Conservation (phyloP, 345 rosid genomes). For the Adansonia digitata region DNA sequence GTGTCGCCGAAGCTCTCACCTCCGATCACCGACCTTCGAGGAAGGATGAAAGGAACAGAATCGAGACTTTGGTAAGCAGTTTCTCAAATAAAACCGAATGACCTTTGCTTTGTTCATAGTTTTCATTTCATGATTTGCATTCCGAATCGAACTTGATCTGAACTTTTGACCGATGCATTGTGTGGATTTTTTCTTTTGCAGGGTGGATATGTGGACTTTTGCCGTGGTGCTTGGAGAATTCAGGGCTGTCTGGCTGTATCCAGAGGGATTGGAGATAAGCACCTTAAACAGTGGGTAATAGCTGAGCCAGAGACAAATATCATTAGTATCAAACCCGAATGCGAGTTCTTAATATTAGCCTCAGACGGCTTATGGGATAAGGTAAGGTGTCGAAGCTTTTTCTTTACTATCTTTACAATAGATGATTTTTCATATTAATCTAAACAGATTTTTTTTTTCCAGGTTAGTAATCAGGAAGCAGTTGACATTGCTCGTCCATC, state of each 20-base stretch:
- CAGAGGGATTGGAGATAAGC: constrained; percentile 71
- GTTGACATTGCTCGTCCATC: constrained; percentile 58
- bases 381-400: constrained; percentile 22
- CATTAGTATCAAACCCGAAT: constrained; percentile 36
- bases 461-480: constrained; percentile 85
- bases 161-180: not conserved
- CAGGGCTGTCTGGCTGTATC: constrained; percentile 95
- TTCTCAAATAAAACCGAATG: not conserved
- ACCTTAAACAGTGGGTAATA: constrained; percentile 68
- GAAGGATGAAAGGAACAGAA: constrained; percentile 68
- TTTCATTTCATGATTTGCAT: not conserved
- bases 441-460: constrained; percentile 5
- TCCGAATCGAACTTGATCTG: not conserved
- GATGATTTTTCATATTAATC: not conserved
- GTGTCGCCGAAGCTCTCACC: constrained; percentile 70
- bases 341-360: constrained; percentile 83
- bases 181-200: constrained; percentile 9
- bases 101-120: constrained; percentile 3
- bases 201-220: constrained; percentile 83
- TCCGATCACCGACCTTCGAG: constrained; percentile 79
- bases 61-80: constrained; percentile 54
- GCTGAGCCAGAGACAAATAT: constrained; percentile 73
- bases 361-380: constrained; percentile 82
- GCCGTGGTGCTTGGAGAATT: constrained; percentile 68
- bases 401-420: not conserved